Base-by-base conservation (phyloP, 345 rosid species). In the Hirschfeldia incana region DNA sequence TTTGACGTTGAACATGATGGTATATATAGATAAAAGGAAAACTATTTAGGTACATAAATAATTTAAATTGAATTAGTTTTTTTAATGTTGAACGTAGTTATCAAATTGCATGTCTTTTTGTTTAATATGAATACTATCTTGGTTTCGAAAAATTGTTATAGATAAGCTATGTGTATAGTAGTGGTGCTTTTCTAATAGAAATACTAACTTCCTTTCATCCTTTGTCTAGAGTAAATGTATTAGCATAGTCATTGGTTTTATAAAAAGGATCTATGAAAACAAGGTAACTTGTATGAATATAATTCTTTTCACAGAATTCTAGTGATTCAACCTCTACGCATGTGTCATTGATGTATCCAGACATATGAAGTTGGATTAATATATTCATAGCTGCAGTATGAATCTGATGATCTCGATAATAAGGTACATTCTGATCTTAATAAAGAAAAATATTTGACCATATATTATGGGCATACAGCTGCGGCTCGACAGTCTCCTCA, bases 401-500 rank as follows among this genome's bases (percentile, higher is more conserved):
- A 71, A 72, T 65, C 3, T 65, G 72, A 64, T 26, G 34, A 26
- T 59, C 28, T 59, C 53, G 58, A 72, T 13, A 39, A 39, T 37
- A 60, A 39, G 36, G 28, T 57, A 70, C 65, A n/a, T 12, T 58
- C 39, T 21, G 36, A 71, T 42, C 1, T 42, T 6, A 42, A 26
- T 34, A 21, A 37, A 65, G 7, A 9, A 49, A 34, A 34, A 65
- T 55, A 70, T 33, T 57, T 73, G 60, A 59, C 29, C 13, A 12
- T 13, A 58, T 58, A 10, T 60, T 10, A 46, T 72, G 67, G 73
- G 34, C 39, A 78, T 72, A 66, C 77, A 78, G 77, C 77, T 78
- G 53, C 69, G 72, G 81, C 62, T 78, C 69, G 77, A 78, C 77
- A 78, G 69, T 66, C 69, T 78, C 77, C 26, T 72, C 26, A 32